Evolutionary conservation across 148 eudicot genomes (phyloP).

Genomic region (Mesembryanthemum crystallinum): DNA sequence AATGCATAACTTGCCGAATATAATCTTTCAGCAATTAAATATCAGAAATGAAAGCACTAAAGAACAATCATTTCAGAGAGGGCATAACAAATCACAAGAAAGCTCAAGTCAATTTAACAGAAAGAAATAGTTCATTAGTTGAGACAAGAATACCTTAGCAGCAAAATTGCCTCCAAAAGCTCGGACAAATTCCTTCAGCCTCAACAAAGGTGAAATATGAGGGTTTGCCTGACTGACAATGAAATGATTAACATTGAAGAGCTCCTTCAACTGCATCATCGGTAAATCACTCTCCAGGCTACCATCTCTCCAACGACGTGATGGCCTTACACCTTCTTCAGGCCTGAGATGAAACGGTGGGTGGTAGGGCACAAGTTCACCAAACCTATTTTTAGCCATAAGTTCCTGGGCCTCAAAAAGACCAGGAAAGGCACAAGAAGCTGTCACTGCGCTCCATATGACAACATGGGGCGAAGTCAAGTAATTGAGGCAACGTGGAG

Average conservation of each 20-base stretch:
- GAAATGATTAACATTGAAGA: constrained; percentile 94
- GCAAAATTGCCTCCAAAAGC: constrained; percentile 93
- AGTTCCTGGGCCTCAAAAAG: constrained; percentile 98
- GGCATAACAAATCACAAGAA: neutral
- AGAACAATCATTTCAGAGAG: neutral
- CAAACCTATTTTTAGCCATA: constrained; percentile 89
- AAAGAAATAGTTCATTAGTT: neutral
- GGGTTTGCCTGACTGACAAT: constrained; percentile 98
- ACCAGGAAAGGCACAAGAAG: constrained; percentile 98
- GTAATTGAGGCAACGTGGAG: constrained; percentile 92
- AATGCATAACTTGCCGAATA: neutral
- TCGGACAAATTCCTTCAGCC: constrained; percentile 79
- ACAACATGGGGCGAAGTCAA: constrained; percentile 97
- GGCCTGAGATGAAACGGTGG: constrained; percentile 91
- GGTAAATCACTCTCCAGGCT: constrained; percentile 97
- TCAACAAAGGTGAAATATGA: constrained; percentile 83
- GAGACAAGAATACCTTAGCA: constrained; percentile 64
- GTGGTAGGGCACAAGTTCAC: constrained; percentile 88
- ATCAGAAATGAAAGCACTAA: neutral
- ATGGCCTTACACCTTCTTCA: constrained; percentile 52
- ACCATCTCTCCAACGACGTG: constrained; percentile 97
- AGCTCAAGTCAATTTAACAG: neutral
- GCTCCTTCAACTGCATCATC: constrained; percentile 94
- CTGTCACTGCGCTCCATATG: constrained; percentile 99
- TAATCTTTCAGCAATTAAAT: neutral